phyloP scores from a whole-genome alignment of 176 grass and related monocot species.

The Carex kokanica region DNA sequence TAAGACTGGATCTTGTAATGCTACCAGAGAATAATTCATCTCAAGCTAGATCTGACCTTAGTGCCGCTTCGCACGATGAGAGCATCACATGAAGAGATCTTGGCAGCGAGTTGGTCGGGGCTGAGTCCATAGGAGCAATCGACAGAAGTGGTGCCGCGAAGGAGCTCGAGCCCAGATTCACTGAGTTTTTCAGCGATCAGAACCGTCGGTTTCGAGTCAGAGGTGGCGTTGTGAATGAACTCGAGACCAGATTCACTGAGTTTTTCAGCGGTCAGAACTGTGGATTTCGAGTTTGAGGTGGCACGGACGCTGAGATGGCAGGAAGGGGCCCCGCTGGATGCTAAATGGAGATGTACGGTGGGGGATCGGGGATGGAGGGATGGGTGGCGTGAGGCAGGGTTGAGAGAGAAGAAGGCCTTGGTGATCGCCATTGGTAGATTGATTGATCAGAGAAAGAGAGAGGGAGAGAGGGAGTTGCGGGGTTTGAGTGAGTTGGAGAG shows the following conservation, averaged over 20 bases:
- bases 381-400: not conserved
- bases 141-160: conserved; percentile 42
- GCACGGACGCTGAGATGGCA: not conserved
- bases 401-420: conserved; percentile 26
- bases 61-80: conserved; percentile 75
- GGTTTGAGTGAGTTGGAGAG: not conserved
- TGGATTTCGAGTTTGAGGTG: conserved; percentile 36
- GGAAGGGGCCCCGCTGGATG: not conserved
- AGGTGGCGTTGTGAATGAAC: conserved; percentile 38
- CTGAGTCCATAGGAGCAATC: conserved; percentile 65
- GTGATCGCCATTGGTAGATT: conserved; percentile 24
- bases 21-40: not conserved
- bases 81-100: conserved; percentile 52
- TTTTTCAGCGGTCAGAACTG: conserved; percentile 67
- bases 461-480: not conserved
- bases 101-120: conserved; percentile 44
- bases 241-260: conserved; percentile 53
- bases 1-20: not conserved
- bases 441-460: not conserved
- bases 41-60: conserved; percentile 40
- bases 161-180: conserved; percentile 53
- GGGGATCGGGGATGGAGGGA: not conserved
- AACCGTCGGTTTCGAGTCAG: conserved; percentile 45
- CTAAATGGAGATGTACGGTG: conserved; percentile 16
- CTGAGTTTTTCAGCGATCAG: conserved; percentile 71